A percentile compares a stretch with the other conserved stretches of the same genome.
Evolutionary conservation across 108 stramenopile genomes (phyloP).

Genomic region (Fistulifera pelliculosa): DNA sequence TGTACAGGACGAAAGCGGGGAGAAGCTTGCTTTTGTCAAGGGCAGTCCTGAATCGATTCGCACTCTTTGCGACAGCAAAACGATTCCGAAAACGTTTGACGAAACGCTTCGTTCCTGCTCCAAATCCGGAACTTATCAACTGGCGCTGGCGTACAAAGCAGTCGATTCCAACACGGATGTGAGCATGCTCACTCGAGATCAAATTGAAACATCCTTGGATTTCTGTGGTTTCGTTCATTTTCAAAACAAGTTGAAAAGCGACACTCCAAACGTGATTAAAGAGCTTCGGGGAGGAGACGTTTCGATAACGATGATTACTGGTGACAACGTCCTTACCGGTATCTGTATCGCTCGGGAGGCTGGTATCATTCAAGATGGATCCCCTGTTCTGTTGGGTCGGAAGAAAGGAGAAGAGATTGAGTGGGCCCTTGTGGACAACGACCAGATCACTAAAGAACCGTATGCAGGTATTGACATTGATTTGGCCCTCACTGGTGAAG

Average conservation of each 20-base stretch:
- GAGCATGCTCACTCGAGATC: conserved; percentile 28
- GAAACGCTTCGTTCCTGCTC: conserved; percentile 20
- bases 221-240: conserved; percentile 52
- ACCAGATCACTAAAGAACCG: conserved; percentile 2
- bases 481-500: conserved; percentile 53
- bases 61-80: conserved; percentile 26
- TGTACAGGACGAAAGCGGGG: conserved; percentile 19
- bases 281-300: conserved; percentile 41
- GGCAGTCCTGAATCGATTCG: conserved; percentile 45
- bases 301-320: conserved; percentile 42
- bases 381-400: conserved; percentile 18
- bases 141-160: conserved; percentile 35
- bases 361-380: conserved; percentile 33
- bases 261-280: conserved; percentile 37
- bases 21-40: conserved; percentile 30
- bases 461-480: conserved; percentile 2
- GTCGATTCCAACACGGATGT: conserved; percentile 17
- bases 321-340: conserved; percentile 55
- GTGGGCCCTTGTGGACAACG: conserved; percentile 1
- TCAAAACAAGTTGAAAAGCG: conserved; percentile 42
- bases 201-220: conserved; percentile 32
- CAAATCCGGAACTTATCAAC: conserved; percentile 44
- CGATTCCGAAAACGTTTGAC: conserved; percentile 40
- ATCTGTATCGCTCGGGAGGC: conserved; percentile 45
- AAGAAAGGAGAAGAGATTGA: conserved; percentile 12